Conservation (phyloP, 306 rosid species). For the Cucumis melo region DNA sequence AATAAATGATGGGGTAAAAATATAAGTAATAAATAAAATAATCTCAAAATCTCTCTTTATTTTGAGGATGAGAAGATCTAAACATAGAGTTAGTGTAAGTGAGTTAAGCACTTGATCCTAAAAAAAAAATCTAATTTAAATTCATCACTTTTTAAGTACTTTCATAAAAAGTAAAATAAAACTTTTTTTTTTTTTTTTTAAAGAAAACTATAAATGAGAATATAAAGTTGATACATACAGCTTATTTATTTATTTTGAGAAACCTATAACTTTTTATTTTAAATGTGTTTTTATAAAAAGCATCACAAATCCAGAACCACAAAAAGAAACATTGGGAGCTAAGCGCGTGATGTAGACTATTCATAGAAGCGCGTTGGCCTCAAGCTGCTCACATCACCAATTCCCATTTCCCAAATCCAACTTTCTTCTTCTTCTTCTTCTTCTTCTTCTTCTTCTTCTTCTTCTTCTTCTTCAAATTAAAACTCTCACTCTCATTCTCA, state of each 20-base stretch:
- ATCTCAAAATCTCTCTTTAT: no score
- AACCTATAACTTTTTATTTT: no score
- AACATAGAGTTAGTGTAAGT: no score
- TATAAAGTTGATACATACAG: no score
- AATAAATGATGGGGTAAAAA: no score
- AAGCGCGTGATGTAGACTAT: background rate
- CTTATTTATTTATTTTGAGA: no score
- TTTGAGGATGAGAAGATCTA: no score
- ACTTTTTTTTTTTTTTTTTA: no score
- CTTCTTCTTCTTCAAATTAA: background rate
- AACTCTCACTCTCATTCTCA: background rate
- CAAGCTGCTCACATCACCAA: background rate
- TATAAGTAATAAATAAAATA: no score
- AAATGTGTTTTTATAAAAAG: background rate
- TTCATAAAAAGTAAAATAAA: background rate
- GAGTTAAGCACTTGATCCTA: no score
- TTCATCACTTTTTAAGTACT: background rate
- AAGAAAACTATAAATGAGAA: no score
- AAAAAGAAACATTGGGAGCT: background rate
- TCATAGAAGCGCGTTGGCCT: background rate
- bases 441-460: background rate
- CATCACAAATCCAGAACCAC: background rate
- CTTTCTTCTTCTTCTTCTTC: background rate
- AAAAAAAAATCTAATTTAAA: no score
- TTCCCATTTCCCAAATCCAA: constrained; percentile 7